These are phyloP conservation scores for Malus domestica DNA, from an alignment of 306 rosid species.

Conservation along the genomic window DNA sequence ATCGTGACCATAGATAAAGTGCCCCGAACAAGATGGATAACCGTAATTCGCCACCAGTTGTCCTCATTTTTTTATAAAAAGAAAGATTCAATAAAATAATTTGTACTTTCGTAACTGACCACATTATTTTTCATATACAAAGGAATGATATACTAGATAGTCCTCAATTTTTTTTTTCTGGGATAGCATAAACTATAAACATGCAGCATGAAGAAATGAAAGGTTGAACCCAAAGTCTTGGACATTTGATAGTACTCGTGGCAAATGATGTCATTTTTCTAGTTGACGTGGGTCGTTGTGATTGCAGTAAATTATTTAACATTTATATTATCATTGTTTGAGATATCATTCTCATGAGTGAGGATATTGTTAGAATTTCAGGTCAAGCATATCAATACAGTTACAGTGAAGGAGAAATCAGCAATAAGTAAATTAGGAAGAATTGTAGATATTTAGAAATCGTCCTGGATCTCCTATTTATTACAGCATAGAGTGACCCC, in stretches of 20 bases:
- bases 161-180: too few relatives aligned
- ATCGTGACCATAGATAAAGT: too few relatives aligned
- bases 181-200: background rate
- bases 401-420: background rate
- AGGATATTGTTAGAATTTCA: background rate
- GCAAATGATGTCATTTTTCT: background rate
- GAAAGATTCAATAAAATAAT: background rate
- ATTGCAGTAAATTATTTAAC: background rate
- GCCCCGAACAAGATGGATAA: too few relatives aligned
- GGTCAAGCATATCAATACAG: background rate
- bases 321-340: background rate
- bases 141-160: too few relatives aligned
- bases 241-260: background rate
- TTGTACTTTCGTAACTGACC: background rate
- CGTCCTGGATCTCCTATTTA: slow-evolving; percentile 42
- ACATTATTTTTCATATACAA: background rate
- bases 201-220: background rate
- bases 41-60: rapidly evolving
- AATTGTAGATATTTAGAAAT: slow-evolving; percentile 14
- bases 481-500: slow-evolving; percentile 15
- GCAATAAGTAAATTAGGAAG: background rate
- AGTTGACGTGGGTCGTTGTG: background rate
- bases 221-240: background rate
- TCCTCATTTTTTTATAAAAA: too few relatives aligned
- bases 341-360: background rate